Conservation (phyloP, 192 early-diverging fungal genomes). For the Lobosporangium transversale region DNA sequence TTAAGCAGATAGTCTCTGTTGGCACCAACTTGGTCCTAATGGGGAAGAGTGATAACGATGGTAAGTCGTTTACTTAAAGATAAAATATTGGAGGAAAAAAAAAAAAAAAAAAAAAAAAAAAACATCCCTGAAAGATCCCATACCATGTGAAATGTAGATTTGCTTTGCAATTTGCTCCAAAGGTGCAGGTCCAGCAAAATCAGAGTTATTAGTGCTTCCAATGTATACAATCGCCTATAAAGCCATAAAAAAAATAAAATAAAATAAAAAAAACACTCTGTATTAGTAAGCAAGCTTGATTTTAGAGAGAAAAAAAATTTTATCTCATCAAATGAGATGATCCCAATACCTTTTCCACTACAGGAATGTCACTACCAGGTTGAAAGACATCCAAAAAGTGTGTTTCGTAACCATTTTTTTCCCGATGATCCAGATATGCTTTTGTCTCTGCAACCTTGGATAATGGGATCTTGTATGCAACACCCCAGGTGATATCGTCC, state of each 20-base stretch:
- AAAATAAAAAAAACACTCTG: too few relatives aligned
- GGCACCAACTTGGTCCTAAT: conserved; percentile 73
- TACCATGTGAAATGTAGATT: conserved; percentile 70
- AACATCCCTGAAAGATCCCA: too few relatives aligned
- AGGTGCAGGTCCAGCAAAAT: conserved; percentile 78
- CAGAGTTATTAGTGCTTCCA: conserved; percentile 76
- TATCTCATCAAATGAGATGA: too few relatives aligned
- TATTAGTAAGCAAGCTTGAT: too few relatives aligned
- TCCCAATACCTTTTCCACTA: conserved; percentile 69
- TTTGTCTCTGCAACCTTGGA: conserved; percentile 72
- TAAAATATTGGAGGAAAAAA: not conserved
- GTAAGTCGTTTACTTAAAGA: not conserved
- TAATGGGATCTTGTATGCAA: conserved; percentile 81
- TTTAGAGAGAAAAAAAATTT: too few relatives aligned
- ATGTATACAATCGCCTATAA: conserved; percentile 86
- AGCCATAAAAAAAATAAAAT: too few relatives aligned
- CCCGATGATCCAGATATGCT: conserved; percentile 84
- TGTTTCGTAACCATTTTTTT: conserved; percentile 88
- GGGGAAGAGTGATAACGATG: not conserved
- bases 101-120: not conserved
- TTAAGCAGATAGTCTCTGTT: conserved; percentile 78
- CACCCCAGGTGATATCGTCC: conserved; percentile 77
- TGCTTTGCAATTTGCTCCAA: conserved; percentile 69
- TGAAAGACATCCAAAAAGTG: conserved; percentile 72
- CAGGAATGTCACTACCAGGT: conserved; percentile 31